Evolutionary conservation across 345 rosid genomes (phyloP).

Genomic region (Luvunga scandens): DNA sequence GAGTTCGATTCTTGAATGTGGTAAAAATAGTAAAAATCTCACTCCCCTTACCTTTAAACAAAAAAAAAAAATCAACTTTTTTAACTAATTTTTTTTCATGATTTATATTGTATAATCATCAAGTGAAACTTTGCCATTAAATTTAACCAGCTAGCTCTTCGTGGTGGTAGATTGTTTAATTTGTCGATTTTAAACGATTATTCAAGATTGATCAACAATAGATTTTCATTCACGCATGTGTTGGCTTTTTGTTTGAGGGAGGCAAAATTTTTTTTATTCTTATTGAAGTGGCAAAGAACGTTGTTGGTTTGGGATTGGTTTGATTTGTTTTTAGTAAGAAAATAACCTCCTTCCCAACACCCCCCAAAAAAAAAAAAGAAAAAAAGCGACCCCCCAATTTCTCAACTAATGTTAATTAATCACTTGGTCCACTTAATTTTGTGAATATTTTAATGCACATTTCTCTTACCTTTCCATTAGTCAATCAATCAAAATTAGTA

Average conservation of each 20-base stretch:
- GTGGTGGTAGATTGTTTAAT: too few relatives aligned
- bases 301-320: not conserved
- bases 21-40: too few relatives aligned
- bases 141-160: too few relatives aligned
- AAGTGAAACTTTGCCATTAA: not conserved
- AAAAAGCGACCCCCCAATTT: not conserved
- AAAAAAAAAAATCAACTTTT: not conserved
- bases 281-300: not conserved
- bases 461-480: too few relatives aligned
- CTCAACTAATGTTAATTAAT: not conserved
- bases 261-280: not conserved
- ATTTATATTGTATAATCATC: not conserved
- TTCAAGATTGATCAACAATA: not conserved
- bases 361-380: too few relatives aligned
- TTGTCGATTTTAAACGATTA: not conserved
- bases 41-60: too few relatives aligned
- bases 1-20: too few relatives aligned
- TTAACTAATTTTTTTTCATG: too few relatives aligned
- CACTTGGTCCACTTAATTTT: too few relatives aligned
- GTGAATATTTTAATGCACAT: too few relatives aligned
- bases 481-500: too few relatives aligned
- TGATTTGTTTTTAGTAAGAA: not conserved
- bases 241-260: not conserved
- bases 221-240: not conserved
- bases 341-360: too few relatives aligned